These are phyloP conservation scores for Exutisphaerella laricina DNA, from an alignment of 2,329 filamentous ascomycete species.

Conservation along the genomic window DNA sequence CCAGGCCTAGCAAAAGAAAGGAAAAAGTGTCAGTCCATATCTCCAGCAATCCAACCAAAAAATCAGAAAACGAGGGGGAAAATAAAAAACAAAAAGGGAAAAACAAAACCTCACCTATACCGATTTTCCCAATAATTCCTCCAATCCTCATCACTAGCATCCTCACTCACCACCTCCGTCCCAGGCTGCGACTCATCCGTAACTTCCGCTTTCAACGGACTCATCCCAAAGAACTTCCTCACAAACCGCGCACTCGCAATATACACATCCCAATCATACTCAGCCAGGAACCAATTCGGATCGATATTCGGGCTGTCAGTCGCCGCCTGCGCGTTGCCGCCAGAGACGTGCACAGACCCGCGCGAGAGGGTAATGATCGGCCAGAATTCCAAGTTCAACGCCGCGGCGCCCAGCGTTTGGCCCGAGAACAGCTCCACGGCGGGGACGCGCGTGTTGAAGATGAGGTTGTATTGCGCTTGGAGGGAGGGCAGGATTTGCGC, in stretches of 20 bases:
- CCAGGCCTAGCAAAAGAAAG: too few relatives aligned
- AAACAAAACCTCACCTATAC: conserved; percentile 3
- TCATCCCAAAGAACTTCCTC: conserved; percentile 22
- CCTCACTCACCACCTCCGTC: conserved; percentile 4
- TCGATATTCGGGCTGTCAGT: conserved; percentile 23
- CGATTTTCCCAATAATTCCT: conserved; percentile 10
- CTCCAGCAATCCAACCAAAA: too few relatives aligned
- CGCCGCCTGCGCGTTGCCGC: conserved; percentile 16
- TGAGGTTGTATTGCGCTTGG: conserved; percentile 11
- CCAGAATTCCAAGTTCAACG: conserved; percentile 17
- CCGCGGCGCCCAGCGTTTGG: conserved; percentile 4
- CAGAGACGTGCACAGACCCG: conserved; percentile 26
- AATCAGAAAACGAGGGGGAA: too few relatives aligned
- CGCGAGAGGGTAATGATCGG: conserved; percentile 24
- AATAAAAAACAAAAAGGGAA: too few relatives aligned
- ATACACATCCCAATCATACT: conserved; percentile 24
- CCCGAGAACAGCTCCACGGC: conserved; percentile 12
- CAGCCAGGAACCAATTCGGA: conserved; percentile 25
- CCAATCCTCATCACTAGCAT: conserved; percentile 21
- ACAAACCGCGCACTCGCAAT: conserved; percentile 20
- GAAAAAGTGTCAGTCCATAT: too few relatives aligned
- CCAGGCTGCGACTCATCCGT: conserved; percentile 29
- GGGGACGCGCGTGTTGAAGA: conserved; percentile 11
- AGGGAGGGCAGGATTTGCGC: conserved; percentile 13
- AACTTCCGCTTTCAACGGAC: conserved; percentile 23